Evolutionary conservation across 768 basidiomycete species (phyloP).

Genomic region (Asterophora parasitica): DNA sequence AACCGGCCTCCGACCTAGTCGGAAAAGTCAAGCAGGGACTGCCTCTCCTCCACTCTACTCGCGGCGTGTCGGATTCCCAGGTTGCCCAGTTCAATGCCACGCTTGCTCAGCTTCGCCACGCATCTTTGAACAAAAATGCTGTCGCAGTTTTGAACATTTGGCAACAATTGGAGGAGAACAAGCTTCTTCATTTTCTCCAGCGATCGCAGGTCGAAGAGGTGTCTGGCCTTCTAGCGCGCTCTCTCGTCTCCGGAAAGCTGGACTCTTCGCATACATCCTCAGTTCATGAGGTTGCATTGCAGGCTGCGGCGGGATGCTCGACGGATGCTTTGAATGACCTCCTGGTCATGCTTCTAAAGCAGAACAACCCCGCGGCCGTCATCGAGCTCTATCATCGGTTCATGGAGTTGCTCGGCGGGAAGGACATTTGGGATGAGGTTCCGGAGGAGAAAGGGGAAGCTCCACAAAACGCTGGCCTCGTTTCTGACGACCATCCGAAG

Average conservation of each 20-base stretch:
- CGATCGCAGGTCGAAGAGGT: constrained; percentile 33
- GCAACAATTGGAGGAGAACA: constrained; percentile 36
- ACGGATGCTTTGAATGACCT: constrained; percentile 45
- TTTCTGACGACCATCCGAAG: constrained; percentile 18
- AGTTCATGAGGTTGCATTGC: constrained; percentile 46
- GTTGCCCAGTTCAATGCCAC: constrained; percentile 24
- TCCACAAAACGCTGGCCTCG: constrained; percentile 9
- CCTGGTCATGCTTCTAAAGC: constrained; percentile 42
- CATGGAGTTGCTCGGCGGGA: constrained; percentile 20
- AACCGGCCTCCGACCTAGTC: constrained; percentile 8
- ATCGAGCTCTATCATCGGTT: constrained; percentile 42
- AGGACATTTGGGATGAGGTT: constrained; percentile 20
- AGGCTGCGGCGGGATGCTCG: constrained; percentile 39
- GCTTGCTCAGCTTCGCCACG: constrained; percentile 34
- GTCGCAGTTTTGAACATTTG: constrained; percentile 31
- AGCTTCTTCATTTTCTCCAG: constrained; percentile 43
- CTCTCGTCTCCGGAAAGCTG: constrained; percentile 21
- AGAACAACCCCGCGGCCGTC: constrained; percentile 35
- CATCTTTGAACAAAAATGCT: constrained; percentile 32
- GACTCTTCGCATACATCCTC: constrained; percentile 23
- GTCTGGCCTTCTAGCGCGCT: constrained; percentile 30
- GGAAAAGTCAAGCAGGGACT: constrained; percentile 14
- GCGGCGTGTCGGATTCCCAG: constrained; percentile 14
- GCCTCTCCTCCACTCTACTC: constrained; percentile 7
- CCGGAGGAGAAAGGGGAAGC: constrained; percentile 1